Evolutionary conservation across 1,284 basidiomycete species (phyloP).

Genomic region (Vanrija pseudolonga): DNA sequence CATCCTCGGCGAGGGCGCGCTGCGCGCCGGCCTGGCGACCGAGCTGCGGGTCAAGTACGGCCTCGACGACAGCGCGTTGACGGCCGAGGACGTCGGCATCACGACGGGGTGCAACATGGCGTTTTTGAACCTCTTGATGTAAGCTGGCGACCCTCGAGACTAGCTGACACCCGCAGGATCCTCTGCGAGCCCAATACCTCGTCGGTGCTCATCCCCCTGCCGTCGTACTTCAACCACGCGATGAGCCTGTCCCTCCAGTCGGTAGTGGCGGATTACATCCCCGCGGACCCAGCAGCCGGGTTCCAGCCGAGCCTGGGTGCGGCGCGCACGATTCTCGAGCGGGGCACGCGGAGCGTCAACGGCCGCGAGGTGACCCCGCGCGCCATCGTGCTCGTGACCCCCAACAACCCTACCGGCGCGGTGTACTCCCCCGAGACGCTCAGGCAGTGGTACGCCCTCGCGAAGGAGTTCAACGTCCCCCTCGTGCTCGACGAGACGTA

Average conservation of each 20-base stretch:
- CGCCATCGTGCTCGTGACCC: constrained; percentile 66
- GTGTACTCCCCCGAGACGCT: constrained; percentile 64
- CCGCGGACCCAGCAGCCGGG: constrained; percentile 56
- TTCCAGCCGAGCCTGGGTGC: constrained; percentile 58
- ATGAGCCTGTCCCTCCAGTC: constrained; percentile 70
- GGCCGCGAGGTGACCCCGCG: constrained; percentile 47
- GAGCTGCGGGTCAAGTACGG: constrained; percentile 68
- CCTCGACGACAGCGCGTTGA: constrained; percentile 4
- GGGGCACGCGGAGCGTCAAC: background rate
- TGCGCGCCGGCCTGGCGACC: constrained; percentile 59
- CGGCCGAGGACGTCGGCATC: constrained; percentile 23
- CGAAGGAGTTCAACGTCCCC: constrained; percentile 59
- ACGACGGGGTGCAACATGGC: constrained; percentile 51
- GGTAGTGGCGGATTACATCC: constrained; percentile 61
- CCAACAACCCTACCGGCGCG: constrained; percentile 66
- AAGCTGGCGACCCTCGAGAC: background rate
- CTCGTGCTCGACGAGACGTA: constrained; percentile 89
- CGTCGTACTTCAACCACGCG: constrained; percentile 79
- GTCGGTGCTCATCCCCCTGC: constrained; percentile 69
- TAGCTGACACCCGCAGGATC: constrained; percentile 36
- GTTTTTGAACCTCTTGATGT: constrained; percentile 37
- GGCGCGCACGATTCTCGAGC: constrained; percentile 27
- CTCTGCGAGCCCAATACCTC: constrained; percentile 67
- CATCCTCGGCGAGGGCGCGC: constrained; percentile 60
- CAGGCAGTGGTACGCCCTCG: constrained; percentile 62